Evolutionary conservation across 2,329 filamentous ascomycete species (phyloP).

Genomic region (Emergomyces pasteurianus): DNA sequence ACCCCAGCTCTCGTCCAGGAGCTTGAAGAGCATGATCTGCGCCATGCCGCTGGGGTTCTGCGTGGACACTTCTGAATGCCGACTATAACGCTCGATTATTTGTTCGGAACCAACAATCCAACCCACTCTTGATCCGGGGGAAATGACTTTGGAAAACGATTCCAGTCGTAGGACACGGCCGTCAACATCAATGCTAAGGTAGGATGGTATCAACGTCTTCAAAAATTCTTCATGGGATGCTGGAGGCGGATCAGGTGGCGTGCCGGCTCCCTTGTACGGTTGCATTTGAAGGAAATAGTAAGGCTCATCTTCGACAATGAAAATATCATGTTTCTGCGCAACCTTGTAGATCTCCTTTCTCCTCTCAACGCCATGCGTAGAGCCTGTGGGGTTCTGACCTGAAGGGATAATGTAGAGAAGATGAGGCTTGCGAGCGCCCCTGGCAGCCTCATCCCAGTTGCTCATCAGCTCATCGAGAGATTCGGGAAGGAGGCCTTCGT

Average conservation of each 20-base stretch:
- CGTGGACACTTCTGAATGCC: constrained; percentile 70
- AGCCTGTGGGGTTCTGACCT: constrained; percentile 83
- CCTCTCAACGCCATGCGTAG: constrained; percentile 59
- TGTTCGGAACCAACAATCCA: constrained; percentile 86
- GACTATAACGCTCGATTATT: constrained; percentile 68
- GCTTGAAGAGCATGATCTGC: constrained; percentile 73
- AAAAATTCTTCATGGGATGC: constrained; percentile 61
- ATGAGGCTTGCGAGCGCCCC: constrained; percentile 51
- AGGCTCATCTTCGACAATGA: constrained; percentile 84
- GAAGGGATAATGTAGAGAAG: constrained; percentile 63
- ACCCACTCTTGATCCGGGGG: constrained; percentile 68
- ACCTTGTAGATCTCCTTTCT: constrained; percentile 63
- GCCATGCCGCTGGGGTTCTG: constrained; percentile 79
- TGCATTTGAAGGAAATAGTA: constrained; percentile 89
- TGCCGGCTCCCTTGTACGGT: constrained; percentile 50
- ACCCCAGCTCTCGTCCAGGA: constrained; percentile 90
- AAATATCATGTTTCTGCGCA: constrained; percentile 71
- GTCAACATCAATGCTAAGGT: constrained; percentile 69
- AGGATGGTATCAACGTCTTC: constrained; percentile 57
- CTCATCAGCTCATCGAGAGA: constrained; percentile 51
- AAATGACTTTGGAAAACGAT: constrained; percentile 84
- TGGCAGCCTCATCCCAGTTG: constrained; percentile 49
- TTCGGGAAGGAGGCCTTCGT: constrained; percentile 50
- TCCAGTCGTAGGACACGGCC: constrained; percentile 84
- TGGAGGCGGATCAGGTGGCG: constrained; percentile 44